Evolutionary conservation across 305 asterid species (phyloP).

Genomic region (Caryopteris hybrid): DNA sequence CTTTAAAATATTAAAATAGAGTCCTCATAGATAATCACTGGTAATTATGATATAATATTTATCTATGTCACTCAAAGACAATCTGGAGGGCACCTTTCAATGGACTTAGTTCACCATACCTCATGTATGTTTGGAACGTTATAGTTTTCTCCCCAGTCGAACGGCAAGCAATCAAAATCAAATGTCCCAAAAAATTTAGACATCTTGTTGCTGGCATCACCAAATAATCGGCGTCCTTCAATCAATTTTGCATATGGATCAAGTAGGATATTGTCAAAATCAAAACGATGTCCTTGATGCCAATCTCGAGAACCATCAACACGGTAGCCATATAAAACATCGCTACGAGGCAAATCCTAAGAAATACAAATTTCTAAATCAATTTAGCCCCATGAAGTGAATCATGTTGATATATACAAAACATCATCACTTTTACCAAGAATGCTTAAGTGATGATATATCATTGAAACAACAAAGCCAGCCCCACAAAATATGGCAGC

Average conservation of each 20-base stretch:
- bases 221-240: constrained; percentile 87
- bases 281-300: constrained; percentile 92
- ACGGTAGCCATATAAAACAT: constrained; percentile 75
- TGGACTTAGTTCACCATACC: constrained; percentile 46
- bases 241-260: constrained; percentile 93
- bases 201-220: constrained; percentile 64
- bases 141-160: constrained; percentile 90
- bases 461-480: background rate
- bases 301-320: constrained; percentile 82
- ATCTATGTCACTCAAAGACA: constrained; percentile 14
- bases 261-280: constrained; percentile 50
- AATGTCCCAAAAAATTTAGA: constrained; percentile 66
- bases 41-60: background rate
- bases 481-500: constrained; percentile 1
- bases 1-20: background rate
- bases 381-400: constrained; percentile 8
- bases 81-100: constrained; percentile 4
- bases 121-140: constrained; percentile 80
- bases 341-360: constrained; percentile 73
- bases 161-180: constrained; percentile 74
- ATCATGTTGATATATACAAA: constrained; percentile 11
- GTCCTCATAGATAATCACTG: constrained; percentile 10
- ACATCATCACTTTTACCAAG: background rate
- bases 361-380: constrained; percentile 3
- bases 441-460: background rate